A percentile compares a stretch with the other conserved stretches of the same genome.
Conservation (phyloP, 2,329 filamentous ascomycete species). For the Exophiala lecanii-corni region DNA sequence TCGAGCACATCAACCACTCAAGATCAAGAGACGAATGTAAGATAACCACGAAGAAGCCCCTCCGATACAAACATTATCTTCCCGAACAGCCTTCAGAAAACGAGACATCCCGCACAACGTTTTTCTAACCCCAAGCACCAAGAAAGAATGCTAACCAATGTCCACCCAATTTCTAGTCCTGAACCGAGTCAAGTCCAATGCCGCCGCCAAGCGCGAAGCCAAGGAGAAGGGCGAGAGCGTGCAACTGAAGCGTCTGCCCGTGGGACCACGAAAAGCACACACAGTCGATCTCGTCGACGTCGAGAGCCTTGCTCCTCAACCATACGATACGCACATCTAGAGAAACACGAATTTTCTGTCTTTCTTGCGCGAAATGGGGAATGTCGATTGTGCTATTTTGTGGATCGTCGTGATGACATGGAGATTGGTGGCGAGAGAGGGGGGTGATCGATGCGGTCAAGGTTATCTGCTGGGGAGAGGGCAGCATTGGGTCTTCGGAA, state of each 20-base stretch:
- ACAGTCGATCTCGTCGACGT: slow-evolving; percentile 70
- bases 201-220: slow-evolving; percentile 84
- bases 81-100: too few species aligned
- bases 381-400: too few species aligned
- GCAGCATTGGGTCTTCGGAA: too few species aligned
- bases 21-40: slow-evolving; percentile 84
- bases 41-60: neutral
- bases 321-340: slow-evolving; percentile 99
- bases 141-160: too few species aligned
- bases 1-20: slow-evolving; percentile 94
- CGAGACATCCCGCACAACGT: too few species aligned
- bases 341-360: slow-evolving; percentile 18
- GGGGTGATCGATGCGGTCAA: too few species aligned
- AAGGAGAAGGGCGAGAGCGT: slow-evolving; percentile 83
- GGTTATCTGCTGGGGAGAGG: too few species aligned
- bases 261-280: slow-evolving; percentile 71
- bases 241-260: slow-evolving; percentile 87
- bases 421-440: too few species aligned
- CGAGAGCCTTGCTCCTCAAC: slow-evolving; percentile 84
- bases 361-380: neutral
- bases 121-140: neutral
- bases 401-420: too few species aligned
- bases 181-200: slow-evolving; percentile 93
- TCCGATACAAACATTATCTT: neutral
- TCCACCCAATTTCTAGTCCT: too few species aligned